phyloP scores from a whole-genome alignment of 345 rosid species.

The Syzygium grande region DNA sequence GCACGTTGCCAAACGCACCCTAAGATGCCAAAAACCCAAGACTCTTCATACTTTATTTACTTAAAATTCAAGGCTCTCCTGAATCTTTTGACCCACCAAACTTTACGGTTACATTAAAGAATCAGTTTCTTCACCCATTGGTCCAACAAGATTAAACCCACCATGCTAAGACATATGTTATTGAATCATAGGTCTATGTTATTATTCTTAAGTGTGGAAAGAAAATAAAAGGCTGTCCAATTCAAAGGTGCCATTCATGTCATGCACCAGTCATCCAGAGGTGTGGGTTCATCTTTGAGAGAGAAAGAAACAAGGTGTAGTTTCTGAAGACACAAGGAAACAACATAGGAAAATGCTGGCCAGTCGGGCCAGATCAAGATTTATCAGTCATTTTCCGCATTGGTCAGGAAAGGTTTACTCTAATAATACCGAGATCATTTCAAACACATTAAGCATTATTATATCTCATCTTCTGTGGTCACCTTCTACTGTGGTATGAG shows the following conservation, averaged over 20 bases:
- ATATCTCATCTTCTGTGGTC: background rate
- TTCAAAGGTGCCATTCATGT: background rate
- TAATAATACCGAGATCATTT: background rate
- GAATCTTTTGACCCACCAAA: conserved; percentile 19
- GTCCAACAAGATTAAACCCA: conserved; percentile 18
- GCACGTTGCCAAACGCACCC: too few relatives aligned
- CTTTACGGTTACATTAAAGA: conserved; percentile 5
- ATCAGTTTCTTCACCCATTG: conserved; percentile 9
- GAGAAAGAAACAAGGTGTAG: background rate
- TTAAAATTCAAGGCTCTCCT: conserved; percentile 8
- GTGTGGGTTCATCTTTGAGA: background rate
- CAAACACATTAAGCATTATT: background rate
- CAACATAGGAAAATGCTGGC: background rate
- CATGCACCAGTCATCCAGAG: background rate
- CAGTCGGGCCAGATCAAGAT: background rate
- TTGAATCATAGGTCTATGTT: background rate
- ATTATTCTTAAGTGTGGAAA: background rate
- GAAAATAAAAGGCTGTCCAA: background rate
- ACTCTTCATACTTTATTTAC: background rate
- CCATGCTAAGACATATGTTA: conserved; percentile 2
- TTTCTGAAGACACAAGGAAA: background rate
- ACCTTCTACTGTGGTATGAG: background rate
- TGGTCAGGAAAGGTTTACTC: background rate
- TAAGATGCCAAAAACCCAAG: background rate
- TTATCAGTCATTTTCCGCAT: background rate